phyloP scores from a whole-genome alignment of 192 early-diverging fungal genomes.

The Mortierella hygrophila region DNA sequence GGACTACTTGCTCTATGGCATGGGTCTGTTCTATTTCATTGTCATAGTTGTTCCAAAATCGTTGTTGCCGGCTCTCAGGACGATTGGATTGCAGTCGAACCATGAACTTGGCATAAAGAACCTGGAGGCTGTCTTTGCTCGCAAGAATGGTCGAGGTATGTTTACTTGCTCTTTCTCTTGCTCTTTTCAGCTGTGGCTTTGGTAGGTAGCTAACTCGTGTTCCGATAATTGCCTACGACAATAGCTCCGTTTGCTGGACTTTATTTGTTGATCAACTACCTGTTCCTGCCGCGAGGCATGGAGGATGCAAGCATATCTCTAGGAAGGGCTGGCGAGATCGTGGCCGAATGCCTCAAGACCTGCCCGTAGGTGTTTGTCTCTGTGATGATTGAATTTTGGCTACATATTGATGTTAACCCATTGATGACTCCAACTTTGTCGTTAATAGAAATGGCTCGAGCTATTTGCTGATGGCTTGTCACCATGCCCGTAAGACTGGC shows the following conservation, averaged over 20 bases:
- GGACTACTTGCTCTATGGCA: constrained; percentile 56
- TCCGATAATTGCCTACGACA: background rate
- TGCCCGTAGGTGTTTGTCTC: constrained; percentile 41
- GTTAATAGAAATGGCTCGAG: constrained; percentile 49
- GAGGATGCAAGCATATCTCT: constrained; percentile 45
- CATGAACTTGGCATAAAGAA: constrained; percentile 48
- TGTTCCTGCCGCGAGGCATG: constrained; percentile 57
- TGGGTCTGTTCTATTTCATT: constrained; percentile 59
- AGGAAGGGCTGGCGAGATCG: constrained; percentile 45
- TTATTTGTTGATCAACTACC: constrained; percentile 52
- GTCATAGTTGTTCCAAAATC: constrained; percentile 53
- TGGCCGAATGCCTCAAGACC: constrained; percentile 37
- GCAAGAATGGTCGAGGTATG: constrained; percentile 46
- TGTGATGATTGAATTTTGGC: background rate
- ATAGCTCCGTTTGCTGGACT: constrained; percentile 55
- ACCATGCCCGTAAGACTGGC: constrained; percentile 55
- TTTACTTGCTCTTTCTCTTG: background rate
- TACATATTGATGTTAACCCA: background rate
- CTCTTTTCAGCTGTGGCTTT: background rate
- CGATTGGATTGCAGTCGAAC: constrained; percentile 49
- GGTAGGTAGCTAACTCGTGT: background rate
- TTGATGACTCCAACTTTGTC: background rate
- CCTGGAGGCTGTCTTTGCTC: constrained; percentile 34
- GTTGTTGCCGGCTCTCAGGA: constrained; percentile 36
- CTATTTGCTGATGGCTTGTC: constrained; percentile 57